Percentiles rank a stretch among this genome's conserved stretches.
These are phyloP conservation scores for Mucor mucedo DNA, from an alignment of 371 early-diverging fungal species.

Conservation along the genomic window DNA sequence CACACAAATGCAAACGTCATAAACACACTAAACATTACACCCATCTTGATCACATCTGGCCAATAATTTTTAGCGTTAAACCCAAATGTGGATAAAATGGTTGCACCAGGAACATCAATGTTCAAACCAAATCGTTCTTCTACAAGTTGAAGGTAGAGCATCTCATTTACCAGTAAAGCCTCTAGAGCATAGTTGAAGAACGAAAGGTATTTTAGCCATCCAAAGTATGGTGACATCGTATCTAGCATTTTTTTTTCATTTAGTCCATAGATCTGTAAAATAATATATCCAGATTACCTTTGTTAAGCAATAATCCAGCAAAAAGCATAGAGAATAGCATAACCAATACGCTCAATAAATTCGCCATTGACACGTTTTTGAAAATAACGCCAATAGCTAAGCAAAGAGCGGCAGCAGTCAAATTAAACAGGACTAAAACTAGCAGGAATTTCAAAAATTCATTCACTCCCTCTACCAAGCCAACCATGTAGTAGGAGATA, in stretches of 20 bases:
- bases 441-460: slow-evolving; percentile 83
- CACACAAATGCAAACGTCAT: slow-evolving; percentile 76
- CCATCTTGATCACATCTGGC: slow-evolving; percentile 76
- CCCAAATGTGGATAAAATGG: slow-evolving; percentile 89
- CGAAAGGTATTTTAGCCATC: slow-evolving; percentile 83
- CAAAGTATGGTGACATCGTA: slow-evolving; percentile 76
- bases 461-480: slow-evolving; percentile 68
- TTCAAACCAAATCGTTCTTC: slow-evolving; percentile 83
- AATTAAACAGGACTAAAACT: slow-evolving; percentile 83
- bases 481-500: slow-evolving; percentile 90
- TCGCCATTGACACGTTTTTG: slow-evolving; percentile 79
- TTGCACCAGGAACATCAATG: slow-evolving; percentile 87
- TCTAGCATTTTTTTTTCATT: slow-evolving; percentile 34
- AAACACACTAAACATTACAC: slow-evolving; percentile 63
- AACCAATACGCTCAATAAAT: slow-evolving; percentile 75
- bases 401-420: slow-evolving; percentile 83
- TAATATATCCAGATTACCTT: slow-evolving; percentile 22
- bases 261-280: not conserved
- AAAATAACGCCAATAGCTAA: slow-evolving; percentile 78
- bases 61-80: slow-evolving; percentile 87
- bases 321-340: slow-evolving; percentile 92
- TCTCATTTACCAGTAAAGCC: slow-evolving; percentile 87
- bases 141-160: slow-evolving; percentile 74
- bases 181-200: slow-evolving; percentile 93
- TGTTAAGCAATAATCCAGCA: slow-evolving; percentile 89